Conservation (phyloP, 352 stramenopile genomes). For the Pythium dissimile region DNA sequence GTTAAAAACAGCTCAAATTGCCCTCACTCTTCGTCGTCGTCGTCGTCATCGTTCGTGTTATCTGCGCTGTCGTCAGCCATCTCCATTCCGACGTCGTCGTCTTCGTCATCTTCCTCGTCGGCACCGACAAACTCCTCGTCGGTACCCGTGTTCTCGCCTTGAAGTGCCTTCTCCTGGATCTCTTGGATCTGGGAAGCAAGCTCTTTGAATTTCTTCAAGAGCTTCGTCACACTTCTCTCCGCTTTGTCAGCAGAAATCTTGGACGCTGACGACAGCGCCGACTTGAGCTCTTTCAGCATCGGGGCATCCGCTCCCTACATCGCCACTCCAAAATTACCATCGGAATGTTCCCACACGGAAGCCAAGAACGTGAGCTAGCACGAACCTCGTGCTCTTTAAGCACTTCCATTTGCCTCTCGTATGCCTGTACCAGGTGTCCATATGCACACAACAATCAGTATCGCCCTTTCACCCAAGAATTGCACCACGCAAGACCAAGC, state of each 20-base stretch:
- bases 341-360: too few species aligned
- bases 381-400: slow-evolving; percentile 65
- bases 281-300: slow-evolving; percentile 65
- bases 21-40: slow-evolving; percentile 27
- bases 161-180: slow-evolving; percentile 48
- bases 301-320: slow-evolving; percentile 25
- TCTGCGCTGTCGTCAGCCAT: slow-evolving; percentile 15
- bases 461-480: background rate
- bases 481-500: background rate
- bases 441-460: background rate
- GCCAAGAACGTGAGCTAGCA: background rate
- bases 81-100: slow-evolving; percentile 10
- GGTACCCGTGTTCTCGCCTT: slow-evolving; percentile 43
- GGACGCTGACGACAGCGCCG: slow-evolving; percentile 42
- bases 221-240: slow-evolving; percentile 57
- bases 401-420: slow-evolving; percentile 83
- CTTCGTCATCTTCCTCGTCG: slow-evolving; percentile 22
- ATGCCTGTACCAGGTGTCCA: too few species aligned
- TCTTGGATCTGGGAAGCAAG: slow-evolving; percentile 65
- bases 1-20: too few species aligned
- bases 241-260: slow-evolving; percentile 67
- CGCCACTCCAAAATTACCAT: too few species aligned
- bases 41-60: slow-evolving; percentile 24
- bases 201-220: slow-evolving; percentile 73
- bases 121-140: slow-evolving; percentile 41